Base-by-base conservation (phyloP, 2,329 filamentous ascomycete species). In the Fusarium tricinctum region DNA sequence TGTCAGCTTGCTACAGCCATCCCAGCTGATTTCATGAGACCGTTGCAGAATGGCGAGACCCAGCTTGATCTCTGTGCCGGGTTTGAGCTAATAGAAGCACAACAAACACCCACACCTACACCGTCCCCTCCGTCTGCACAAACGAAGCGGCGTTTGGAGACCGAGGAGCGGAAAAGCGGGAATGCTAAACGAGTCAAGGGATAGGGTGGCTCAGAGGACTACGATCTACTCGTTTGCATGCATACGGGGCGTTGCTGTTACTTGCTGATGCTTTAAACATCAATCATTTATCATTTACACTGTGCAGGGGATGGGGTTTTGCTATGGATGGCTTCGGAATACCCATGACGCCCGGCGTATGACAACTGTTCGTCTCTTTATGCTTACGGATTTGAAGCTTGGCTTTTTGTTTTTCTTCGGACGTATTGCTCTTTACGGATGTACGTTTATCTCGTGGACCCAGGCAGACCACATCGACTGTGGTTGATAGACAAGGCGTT, bases 1-100 rank as follows among this genome's bases (percentile, higher is more conserved):
- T 81, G 79, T 47, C 69, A 74, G 38, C 73, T 80, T 19, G 71
- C 63, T 17, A 80, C 78, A 23, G 78, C 78, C 6, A 81, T 81
- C 39, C 78, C 79, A 3, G 76, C 76, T 1, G 76, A 77, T 6
- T 69, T 76, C 20, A 75, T 81, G 76, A 68, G 74, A 17, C 71
- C 75, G 2, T 47, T 80, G 17, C 35, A 49, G 7, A 73, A 77
- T 5, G 78, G 75, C 9, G 78, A 80, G 63, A 63, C 63, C 8
- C 73, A 74, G 26, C 63, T 80, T 2, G 76, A 81, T 47, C 67
- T 81, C 20, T 80, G 79, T 48, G 70, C 74, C 13, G 68, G 68
- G 26, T 70, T 59, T 12, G 67, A 70, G 26, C 20, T 65, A 15
- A 35, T 51, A 26, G 48, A 45, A 58, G 46, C 53, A 20, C 46